Conservation (phyloP, 1,139 yeast species). For the Hanseniaspora gamundiae region DNA sequence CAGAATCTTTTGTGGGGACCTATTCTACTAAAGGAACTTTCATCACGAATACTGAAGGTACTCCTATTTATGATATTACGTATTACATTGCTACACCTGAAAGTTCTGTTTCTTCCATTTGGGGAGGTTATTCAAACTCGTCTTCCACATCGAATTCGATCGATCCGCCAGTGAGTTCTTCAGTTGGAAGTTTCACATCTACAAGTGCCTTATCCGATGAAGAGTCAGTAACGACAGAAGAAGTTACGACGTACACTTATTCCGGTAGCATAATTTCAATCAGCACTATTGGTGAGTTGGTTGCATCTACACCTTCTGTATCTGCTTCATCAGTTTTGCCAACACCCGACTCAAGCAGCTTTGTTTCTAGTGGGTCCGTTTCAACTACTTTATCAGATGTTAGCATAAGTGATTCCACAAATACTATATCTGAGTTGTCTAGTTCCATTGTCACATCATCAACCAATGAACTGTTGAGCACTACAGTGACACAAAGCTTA, state of each 20-base stretch:
- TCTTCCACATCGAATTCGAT: background rate
- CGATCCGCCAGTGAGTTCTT: no score
- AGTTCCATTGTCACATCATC: no score
- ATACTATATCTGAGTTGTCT: no score
- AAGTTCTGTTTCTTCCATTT: background rate
- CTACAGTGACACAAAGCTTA: no score
- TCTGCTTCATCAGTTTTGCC: background rate
- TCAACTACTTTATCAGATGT: no score
- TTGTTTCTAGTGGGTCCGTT: no score
- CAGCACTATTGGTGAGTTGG: background rate
- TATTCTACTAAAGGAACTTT: constrained; percentile 9
- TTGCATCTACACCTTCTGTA: no score
- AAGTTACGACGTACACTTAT: background rate
- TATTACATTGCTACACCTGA: constrained; percentile 6
- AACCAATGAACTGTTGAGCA: no score
- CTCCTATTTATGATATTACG: constrained; percentile 3
- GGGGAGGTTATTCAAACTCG: background rate
- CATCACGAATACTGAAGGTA: constrained; percentile 7
- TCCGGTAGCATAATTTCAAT: background rate
- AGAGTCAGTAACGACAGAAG: background rate
- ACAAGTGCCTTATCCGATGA: constrained; percentile 1
- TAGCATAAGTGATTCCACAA: no score
- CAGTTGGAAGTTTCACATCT: constrained; percentile 1
- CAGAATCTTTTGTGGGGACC: constrained; percentile 8
- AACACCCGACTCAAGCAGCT: background rate